A percentile compares a stretch with the other conserved stretches of the same genome.
These are phyloP conservation scores for Thelonectria blattea DNA, from an alignment of 2,329 filamentous ascomycete genomes.

Conservation along the genomic window DNA sequence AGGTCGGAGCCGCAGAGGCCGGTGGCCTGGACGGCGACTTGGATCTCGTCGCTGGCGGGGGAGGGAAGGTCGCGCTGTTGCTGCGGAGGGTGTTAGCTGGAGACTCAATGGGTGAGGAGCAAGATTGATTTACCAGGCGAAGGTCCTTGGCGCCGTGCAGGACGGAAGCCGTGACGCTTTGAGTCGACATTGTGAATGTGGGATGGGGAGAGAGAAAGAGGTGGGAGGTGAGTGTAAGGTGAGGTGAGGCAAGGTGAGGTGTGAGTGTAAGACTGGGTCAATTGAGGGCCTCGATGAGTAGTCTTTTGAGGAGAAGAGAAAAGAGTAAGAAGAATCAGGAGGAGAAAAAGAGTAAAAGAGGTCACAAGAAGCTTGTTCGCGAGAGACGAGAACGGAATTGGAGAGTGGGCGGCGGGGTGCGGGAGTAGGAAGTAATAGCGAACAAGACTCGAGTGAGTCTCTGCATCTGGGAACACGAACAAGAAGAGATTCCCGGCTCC, in stretches of 20 bases:
- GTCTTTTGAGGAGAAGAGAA: background rate
- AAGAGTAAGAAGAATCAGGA: background rate
- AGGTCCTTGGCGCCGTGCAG: conserved; percentile 60
- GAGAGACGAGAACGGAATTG: conserved; percentile 1
- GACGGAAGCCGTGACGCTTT: conserved; percentile 56
- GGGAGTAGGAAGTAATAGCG: background rate
- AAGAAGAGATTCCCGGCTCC: conserved; percentile 8
- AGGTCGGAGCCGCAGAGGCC: conserved; percentile 72
- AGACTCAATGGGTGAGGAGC: background rate
- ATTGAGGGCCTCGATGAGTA: conserved; percentile 9
- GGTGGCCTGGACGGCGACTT: conserved; percentile 56
- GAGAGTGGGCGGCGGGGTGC: background rate
- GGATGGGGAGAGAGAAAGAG: background rate
- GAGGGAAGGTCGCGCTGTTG: conserved; percentile 60
- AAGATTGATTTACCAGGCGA: conserved; percentile 50
- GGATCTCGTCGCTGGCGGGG: conserved; percentile 63
- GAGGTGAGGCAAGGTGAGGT: background rate
- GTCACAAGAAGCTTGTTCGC: background rate
- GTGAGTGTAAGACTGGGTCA: background rate
- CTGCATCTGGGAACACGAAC: background rate
- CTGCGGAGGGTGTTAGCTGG: conserved; percentile 43
- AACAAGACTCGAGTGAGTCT: background rate
- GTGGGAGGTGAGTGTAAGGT: background rate
- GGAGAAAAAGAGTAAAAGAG: background rate
- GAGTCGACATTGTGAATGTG: conserved; percentile 33